Evolutionary conservation across 306 rosid genomes (phyloP), one percentile per base, ranked within the genome.

Genomic region (Canavalia ensiformis): DNA sequence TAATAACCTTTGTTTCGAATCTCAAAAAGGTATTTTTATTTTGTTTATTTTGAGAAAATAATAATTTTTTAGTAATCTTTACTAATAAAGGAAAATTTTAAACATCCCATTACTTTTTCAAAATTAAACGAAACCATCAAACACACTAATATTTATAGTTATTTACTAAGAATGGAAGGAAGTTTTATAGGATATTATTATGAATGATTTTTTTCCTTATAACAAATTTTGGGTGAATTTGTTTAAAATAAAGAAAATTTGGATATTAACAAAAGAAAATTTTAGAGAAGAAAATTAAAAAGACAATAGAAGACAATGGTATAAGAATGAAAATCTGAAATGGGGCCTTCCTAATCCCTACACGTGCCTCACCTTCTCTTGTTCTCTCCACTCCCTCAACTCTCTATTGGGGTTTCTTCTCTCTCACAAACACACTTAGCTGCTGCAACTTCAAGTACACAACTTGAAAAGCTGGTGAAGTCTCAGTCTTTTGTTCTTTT

Each of bases 361-460:
- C 87, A 73, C 87, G 84, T 84, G 87, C 84, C 74, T 74, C 60
- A 50, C 77, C 81, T 66, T 60, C 72, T 56, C 66, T 84, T 35
- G 76, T 70, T 80, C 84, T 75, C 72, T 42, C 79, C 79, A 59
- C 63, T 68, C 81, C 25, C 81, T 57, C 73, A 37, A 29, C 41
- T 74, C 63, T 45, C n/a, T 64, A 13, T 44, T 80, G 88, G 75
- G 88, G 79, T 80, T 84, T 84, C 70, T 29, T 84, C 41, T 55
- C 52, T 73, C 62, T 65, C 83, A 18, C 25, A 18, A 18, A 18
- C 25, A 18, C 25, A 13, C n/a, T 34, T 1, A 2, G 51, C 54
- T 42, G 72, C 51, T 71, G 47, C 80, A 66, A 74, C 84, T 41
- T 8, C 47, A 64, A 74, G 67, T 79, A 76, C 82, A 54, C 75